A percentile compares a stretch with the other conserved stretches of the same genome.
Conservation (phyloP, 1,139 yeast species). For the Magnusiomyces paraingens region DNA sequence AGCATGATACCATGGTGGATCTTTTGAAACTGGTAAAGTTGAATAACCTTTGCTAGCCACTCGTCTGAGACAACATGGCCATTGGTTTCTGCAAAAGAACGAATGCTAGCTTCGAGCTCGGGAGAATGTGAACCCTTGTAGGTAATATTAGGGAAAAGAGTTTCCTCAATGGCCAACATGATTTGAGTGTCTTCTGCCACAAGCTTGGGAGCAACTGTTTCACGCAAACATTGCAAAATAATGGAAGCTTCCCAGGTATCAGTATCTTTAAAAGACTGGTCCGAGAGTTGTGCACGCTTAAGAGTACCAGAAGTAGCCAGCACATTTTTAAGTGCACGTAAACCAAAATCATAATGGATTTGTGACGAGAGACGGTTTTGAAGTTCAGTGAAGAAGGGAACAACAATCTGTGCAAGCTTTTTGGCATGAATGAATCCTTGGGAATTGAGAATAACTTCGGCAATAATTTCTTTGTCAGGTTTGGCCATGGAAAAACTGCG, state of each 20-base stretch:
- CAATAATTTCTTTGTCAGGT: conserved; percentile 67
- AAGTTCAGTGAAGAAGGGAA: conserved; percentile 50
- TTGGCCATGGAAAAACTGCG: conserved; percentile 65
- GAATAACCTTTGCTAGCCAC: conserved; percentile 56
- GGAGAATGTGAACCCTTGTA: conserved; percentile 21
- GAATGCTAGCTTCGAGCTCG: conserved; percentile 20
- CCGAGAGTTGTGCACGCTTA: conserved; percentile 28
- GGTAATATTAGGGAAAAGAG: conserved; percentile 29
- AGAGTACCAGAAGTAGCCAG: conserved; percentile 53
- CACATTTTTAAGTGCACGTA: conserved; percentile 68
- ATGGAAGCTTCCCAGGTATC: conserved; percentile 41
- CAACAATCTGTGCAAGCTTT: conserved; percentile 44
- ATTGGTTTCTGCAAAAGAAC: conserved; percentile 23
- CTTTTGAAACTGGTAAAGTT: conserved; percentile 56
- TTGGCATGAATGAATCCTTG: conserved; percentile 58
- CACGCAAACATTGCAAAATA: conserved; percentile 49
- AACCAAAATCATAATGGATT: conserved; percentile 83
- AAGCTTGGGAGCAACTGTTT: conserved; percentile 62
- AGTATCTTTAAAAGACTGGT: conserved; percentile 1
- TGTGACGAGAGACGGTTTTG: conserved; percentile 43
- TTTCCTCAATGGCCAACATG: conserved; percentile 33
- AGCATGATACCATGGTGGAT: conserved; percentile 76
- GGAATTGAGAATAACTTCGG: conserved; percentile 64
- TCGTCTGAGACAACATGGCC: conserved; percentile 31
- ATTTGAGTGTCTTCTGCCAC: conserved; percentile 43